These are phyloP conservation scores for Pleurotus pulmonarius DNA, from an alignment of 768 basidiomycete species.

Conservation along the genomic window DNA sequence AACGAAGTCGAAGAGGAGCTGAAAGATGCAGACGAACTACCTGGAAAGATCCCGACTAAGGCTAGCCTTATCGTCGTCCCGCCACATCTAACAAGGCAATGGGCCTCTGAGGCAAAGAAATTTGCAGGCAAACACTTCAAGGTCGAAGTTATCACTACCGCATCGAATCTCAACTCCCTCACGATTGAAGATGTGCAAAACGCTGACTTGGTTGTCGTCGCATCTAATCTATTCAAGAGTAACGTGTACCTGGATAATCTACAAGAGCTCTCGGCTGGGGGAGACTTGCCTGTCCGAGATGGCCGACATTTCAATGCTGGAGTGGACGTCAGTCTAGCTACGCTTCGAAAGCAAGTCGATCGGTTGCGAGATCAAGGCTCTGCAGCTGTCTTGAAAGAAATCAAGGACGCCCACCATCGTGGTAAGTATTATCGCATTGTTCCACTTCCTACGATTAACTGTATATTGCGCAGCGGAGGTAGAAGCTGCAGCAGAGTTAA, in stretches of 20 bases:
- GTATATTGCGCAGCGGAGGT: slow-evolving; percentile 35
- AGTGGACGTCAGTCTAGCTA: slow-evolving; percentile 56
- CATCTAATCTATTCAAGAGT: slow-evolving; percentile 84
- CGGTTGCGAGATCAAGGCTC: slow-evolving; percentile 65
- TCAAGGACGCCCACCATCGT: slow-evolving; percentile 56
- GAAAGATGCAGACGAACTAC: slow-evolving; percentile 37
- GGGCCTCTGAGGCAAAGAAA: slow-evolving; percentile 82
- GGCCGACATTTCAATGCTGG: slow-evolving; percentile 90
- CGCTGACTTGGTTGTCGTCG: slow-evolving; percentile 84
- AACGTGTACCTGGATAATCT: slow-evolving; percentile 74
- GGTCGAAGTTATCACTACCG: slow-evolving; percentile 64
- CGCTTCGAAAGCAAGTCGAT: slow-evolving; percentile 59
- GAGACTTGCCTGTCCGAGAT: slow-evolving; percentile 68
- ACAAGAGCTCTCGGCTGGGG: slow-evolving; percentile 62
- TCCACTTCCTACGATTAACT: slow-evolving; percentile 2
- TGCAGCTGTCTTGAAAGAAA: slow-evolving; percentile 54
- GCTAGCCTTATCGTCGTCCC: slow-evolving; percentile 86
- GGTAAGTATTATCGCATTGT: slow-evolving; percentile 35
- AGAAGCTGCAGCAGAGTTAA: slow-evolving; percentile 42
- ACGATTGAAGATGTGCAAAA: slow-evolving; percentile 73
- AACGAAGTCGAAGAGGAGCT: slow-evolving; percentile 58
- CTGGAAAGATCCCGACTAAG: slow-evolving; percentile 73
- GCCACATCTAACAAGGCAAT: slow-evolving; percentile 85
- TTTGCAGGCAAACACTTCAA: slow-evolving; percentile 67
- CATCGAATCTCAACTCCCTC: slow-evolving; percentile 64